Conservation (phyloP, 352 stramenopile genomes). For the Phytophthora citricola region DNA sequence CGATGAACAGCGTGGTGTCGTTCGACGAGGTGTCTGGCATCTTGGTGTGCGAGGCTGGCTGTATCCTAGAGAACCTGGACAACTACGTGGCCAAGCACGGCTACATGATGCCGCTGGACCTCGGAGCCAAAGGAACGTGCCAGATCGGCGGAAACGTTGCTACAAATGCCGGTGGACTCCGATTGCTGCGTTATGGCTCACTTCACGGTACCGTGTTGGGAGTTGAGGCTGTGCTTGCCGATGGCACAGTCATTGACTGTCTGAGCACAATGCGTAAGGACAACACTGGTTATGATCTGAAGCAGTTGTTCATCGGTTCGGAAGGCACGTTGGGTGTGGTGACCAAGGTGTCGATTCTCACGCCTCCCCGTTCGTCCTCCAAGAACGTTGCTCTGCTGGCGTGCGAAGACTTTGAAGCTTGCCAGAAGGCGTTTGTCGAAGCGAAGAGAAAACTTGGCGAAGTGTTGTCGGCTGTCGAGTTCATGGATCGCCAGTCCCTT, state of each 20-base stretch:
- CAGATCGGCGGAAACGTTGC: conserved; percentile 97
- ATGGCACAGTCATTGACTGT: conserved; percentile 92
- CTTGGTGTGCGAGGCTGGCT: conserved; percentile 91
- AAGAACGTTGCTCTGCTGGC: conserved; percentile 92
- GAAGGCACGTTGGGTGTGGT: conserved; percentile 98
- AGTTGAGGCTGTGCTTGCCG: conserved; percentile 94
- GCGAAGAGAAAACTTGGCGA: conserved; percentile 93
- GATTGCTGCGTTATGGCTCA: conserved; percentile 94
- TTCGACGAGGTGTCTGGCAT: conserved; percentile 91
- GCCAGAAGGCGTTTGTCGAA: conserved; percentile 81
- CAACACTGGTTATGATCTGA: conserved; percentile 98
- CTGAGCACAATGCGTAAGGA: conserved; percentile 96
- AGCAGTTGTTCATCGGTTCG: conserved; percentile 97
- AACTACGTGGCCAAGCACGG: conserved; percentile 83
- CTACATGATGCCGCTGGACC: conserved; percentile 95
- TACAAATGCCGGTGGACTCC: conserved; percentile 96
- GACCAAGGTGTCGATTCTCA: conserved; percentile 60
- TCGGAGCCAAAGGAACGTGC: conserved; percentile 98
- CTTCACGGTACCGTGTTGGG: conserved; percentile 95
- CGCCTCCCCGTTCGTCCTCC: conserved; percentile 50
- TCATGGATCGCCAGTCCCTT: conserved; percentile 93
- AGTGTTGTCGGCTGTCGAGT: conserved; percentile 96
- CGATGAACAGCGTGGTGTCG: conserved; percentile 92
- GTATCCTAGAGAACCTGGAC: conserved; percentile 95
- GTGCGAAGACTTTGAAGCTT: conserved; percentile 88